phyloP scores from a whole-genome alignment of 176 grass and related monocot species.

The Pontederia crassipes region DNA sequence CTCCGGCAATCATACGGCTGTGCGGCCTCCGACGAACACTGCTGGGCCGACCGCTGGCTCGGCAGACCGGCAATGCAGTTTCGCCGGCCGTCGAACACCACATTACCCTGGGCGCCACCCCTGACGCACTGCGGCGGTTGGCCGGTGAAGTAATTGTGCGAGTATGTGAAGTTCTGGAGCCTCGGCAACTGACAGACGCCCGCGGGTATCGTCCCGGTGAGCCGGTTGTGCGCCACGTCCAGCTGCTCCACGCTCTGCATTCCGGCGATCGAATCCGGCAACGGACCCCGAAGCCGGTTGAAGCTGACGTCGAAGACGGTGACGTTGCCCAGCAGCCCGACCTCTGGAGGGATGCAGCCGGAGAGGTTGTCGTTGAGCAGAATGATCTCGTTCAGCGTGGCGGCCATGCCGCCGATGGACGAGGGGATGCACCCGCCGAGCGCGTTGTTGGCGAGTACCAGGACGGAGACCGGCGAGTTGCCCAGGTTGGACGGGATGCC shows the following conservation, averaged over 20 bases:
- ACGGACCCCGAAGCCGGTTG: constrained; percentile 15
- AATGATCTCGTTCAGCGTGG: constrained; percentile 16
- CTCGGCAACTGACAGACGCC: constrained; percentile 14
- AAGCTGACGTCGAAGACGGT: constrained; percentile 23
- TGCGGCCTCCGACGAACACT: constrained; percentile 11
- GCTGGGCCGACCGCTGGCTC: constrained; percentile 6
- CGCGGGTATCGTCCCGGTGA: constrained; percentile 13
- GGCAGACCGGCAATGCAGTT: constrained; percentile 13
- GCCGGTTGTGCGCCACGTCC: constrained; percentile 13
- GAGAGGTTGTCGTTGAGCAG: constrained; percentile 21
- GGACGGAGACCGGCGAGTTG: constrained; percentile 12
- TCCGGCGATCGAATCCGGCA: constrained; percentile 3
- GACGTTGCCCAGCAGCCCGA: constrained; percentile 7
- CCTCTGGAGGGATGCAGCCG: constrained; percentile 10
- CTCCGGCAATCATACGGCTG: constrained; percentile 10
- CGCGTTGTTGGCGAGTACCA: constrained; percentile 16
- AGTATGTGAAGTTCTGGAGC: constrained; percentile 20
- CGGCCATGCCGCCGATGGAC: constrained; percentile 9
- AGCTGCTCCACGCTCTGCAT: constrained; percentile 14
- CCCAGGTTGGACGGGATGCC: constrained; percentile 14
- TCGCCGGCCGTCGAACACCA: not conserved
- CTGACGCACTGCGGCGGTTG: constrained; percentile 8
- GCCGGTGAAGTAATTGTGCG: constrained; percentile 15
- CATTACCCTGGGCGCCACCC: not conserved
- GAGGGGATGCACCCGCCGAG: constrained; percentile 22